Conservation (phyloP, 768 basidiomycete species). For the Porpolomopsis calyptriformis region DNA sequence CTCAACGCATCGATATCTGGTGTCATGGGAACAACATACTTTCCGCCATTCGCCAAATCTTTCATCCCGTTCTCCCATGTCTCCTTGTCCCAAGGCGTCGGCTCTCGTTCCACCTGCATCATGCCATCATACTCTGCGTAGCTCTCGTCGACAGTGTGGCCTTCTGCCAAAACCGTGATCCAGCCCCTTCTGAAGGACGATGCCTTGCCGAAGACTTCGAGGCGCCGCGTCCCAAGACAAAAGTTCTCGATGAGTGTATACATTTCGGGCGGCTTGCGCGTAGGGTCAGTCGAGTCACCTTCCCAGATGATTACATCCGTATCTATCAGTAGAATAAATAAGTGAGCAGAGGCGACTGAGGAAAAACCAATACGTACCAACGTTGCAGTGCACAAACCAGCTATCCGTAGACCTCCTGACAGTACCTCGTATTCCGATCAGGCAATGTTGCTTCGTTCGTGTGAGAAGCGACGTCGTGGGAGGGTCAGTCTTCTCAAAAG, state of each 20-base stretch:
- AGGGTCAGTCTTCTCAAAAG: conserved; percentile 53
- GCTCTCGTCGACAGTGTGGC: background rate
- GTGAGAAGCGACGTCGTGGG: conserved; percentile 80
- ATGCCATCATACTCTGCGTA: background rate
- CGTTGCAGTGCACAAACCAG: conserved; percentile 97
- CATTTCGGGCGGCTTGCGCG: conserved; percentile 87
- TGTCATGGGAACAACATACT: conserved; percentile 59
- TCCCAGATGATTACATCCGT: conserved; percentile 98
- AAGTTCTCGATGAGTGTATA: conserved; percentile 97
- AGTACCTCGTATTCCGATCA: conserved; percentile 96
- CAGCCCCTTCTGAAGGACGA: conserved; percentile 76
- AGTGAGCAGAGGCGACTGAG: background rate
- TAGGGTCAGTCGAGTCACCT: conserved; percentile 76
- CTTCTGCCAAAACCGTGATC: conserved; percentile 61
- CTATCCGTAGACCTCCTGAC: conserved; percentile 90
- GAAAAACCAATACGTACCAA: conserved; percentile 45
- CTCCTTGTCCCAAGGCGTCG: conserved; percentile 48
- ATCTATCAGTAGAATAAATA: conserved; percentile 34
- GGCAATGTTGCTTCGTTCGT: conserved; percentile 89
- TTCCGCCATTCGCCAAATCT: conserved; percentile 43
- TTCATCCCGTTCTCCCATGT: conserved; percentile 55
- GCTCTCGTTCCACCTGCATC: conserved; percentile 28
- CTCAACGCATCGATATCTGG: conserved; percentile 75
- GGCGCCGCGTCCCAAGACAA: conserved; percentile 82
- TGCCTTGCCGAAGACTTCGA: conserved; percentile 78